Base-by-base conservation (phyloP, 179 eudicot genomes). In the Silene vulgaris region DNA sequence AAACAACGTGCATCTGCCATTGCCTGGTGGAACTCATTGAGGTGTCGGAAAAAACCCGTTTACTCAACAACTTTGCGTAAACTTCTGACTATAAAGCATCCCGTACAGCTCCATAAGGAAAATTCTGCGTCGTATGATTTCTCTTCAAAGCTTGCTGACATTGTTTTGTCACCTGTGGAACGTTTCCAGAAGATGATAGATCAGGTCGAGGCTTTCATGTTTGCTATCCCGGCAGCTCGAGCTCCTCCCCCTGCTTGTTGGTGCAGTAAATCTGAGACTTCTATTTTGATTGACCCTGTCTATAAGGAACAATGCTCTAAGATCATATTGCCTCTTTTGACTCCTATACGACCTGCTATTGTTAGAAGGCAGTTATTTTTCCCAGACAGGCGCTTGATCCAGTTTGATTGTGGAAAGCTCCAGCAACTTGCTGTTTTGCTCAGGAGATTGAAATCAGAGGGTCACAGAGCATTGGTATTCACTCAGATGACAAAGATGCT, bases 401-500 rank as follows among this genome's bases (percentile, higher is more conserved):
- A 96, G 83, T 96, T 96, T 84, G 99, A 96, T 74, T 93, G 99
- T 81, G 99, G 99, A 74, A 96, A 96, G 89, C 88, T 96, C 82
- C 99, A 93, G 82, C 98, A 93, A 85, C 97, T 96, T 78, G 90
- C 99, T 43, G 79, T 82, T 81, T 78, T 96, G 75, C 87, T 96
- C 13, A 88, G 99, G 83, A 84, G 91, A 79, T 84, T 96, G 75
- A 96, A 90, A 80, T 88, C 89, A 52, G 99, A 88, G 84, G 99
- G 99, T 78, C 99, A 89, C 56, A 79, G 99, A 75, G 99, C 99
- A 54, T 80, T 96, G 69, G 93, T 96, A 74, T 96, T 96, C 82
- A 96, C 99, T 76, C 99, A 96, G 79, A 96, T 96, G 99, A 96
- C 99, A 74, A 96, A 96, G 84, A 91, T 96, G 99, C 97, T 96